phyloP scores from a whole-genome alignment of 2,329 filamentous ascomycete genomes.

The Monilinia polystroma region DNA sequence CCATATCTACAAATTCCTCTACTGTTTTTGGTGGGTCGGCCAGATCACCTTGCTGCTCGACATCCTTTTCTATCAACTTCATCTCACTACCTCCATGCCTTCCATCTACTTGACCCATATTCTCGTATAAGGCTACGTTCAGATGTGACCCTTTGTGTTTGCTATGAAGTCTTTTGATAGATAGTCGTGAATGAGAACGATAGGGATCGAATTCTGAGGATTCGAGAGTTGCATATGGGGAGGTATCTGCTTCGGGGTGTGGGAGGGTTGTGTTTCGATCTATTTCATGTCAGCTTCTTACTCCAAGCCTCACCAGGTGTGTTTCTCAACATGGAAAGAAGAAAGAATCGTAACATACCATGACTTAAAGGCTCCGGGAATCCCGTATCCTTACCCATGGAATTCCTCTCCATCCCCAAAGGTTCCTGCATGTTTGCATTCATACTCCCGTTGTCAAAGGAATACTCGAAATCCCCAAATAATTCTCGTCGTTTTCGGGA shows the following conservation, averaged over 20 bases:
- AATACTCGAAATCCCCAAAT: slow-evolving; percentile 17
- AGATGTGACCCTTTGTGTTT: slow-evolving; percentile 24
- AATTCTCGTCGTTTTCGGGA: slow-evolving; percentile 15
- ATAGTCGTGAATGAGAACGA: slow-evolving; percentile 29
- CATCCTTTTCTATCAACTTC: slow-evolving; percentile 20
- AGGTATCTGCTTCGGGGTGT: slow-evolving; percentile 61
- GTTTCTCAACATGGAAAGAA: not conserved
- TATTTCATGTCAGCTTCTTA: slow-evolving; percentile 23
- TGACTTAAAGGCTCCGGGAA: slow-evolving; percentile 39
- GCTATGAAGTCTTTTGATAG: slow-evolving; percentile 28
- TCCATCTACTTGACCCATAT: slow-evolving; percentile 32
- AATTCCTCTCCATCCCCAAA: slow-evolving; percentile 11
- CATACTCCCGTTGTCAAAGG: slow-evolving; percentile 22
- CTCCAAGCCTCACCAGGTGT: not conserved
- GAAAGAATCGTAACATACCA: slow-evolving; percentile 27
- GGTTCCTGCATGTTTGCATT: slow-evolving; percentile 30
- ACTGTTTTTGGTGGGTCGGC: slow-evolving; percentile 13
- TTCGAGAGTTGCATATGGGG: slow-evolving; percentile 55
- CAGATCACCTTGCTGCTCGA: slow-evolving; percentile 12
- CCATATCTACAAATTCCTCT: slow-evolving; percentile 15
- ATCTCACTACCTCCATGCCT: slow-evolving; percentile 24
- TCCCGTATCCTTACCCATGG: slow-evolving; percentile 40
- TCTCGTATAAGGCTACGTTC: slow-evolving; percentile 30
- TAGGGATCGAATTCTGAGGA: slow-evolving; percentile 52
- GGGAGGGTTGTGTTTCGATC: slow-evolving; percentile 59